Evolutionary conservation across 2,329 filamentous ascomycete species (phyloP), one percentile per base, ranked within the genome.

Genomic region (Colletotrichum navitas): DNA sequence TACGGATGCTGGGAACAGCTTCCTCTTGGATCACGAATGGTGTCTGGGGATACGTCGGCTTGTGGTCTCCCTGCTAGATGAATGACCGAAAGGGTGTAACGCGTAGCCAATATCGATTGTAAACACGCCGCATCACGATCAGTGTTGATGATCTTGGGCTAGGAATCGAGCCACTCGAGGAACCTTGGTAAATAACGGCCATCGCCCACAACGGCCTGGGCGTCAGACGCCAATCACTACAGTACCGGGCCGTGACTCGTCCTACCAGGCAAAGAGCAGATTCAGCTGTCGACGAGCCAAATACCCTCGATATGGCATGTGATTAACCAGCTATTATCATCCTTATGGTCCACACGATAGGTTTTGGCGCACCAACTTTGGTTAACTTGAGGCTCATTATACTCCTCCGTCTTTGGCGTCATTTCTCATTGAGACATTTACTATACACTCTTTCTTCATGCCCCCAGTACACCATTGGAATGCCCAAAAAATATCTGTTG

Each of bases 371-470:
- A 11, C 3, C 11, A 16, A 52, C n/a, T 29, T 45, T 36, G 21
- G 21, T 14, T 21, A n/a, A 67, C 41, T 41, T 24, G 18, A 54
- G 56, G 45, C 34, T 61, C 55, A 70, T 66, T 70, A 49, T 36
- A 56, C 63, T 55, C 67, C 63, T 55, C 67, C 43, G 12, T 70
- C 55, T 70, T 58, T 51, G 47, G 34, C 24, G 52, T 71, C 68
- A 68, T 71, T 71, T 65, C 55, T 71, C 68, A 39, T 71, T 43
- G 68, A 58, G 61, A 71, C 43, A 63, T 71, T 71, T 71, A 68
- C 51, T 71, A 63, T 68, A 71, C 68, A 71, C 68, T 71, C 64
- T 68, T 58, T 58, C 51, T 47, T 71, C 68, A 62, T 71, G 64
- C 58, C 64, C 64, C 36, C 41, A n/a, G 34, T 36, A 18, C 45